Evolutionary conservation across 2,329 filamentous ascomycete species (phyloP).

Genomic region (Byssochlamys sp.): DNA sequence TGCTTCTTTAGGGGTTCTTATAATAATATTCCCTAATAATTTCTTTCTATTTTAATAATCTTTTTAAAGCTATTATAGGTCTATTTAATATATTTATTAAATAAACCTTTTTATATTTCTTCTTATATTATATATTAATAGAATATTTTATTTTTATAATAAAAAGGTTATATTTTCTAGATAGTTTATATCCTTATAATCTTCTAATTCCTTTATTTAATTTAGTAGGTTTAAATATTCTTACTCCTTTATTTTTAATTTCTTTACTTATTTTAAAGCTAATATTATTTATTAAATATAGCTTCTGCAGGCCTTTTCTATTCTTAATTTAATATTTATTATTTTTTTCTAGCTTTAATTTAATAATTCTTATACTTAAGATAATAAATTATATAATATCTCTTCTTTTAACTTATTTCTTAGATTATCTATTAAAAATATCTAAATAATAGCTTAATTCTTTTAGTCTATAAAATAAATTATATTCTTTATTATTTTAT

Average conservation of each 20-base stretch:
- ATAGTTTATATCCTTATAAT: background rate
- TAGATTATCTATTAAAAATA: background rate
- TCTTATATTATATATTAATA: background rate
- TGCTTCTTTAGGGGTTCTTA: background rate
- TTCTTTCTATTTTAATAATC: background rate
- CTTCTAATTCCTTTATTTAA: background rate
- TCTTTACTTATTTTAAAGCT: background rate
- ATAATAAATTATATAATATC: background rate
- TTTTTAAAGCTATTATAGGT: background rate
- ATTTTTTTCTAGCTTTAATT: background rate
- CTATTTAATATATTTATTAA: background rate
- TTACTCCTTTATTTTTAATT: background rate
- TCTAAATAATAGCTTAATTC: background rate
- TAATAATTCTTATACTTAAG: background rate
- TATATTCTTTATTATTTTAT: no score
- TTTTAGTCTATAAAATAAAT: no score
- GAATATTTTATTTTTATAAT: no score
- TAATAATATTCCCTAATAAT: background rate
- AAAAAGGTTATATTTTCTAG: background rate
- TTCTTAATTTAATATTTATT: background rate
- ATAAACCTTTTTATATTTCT: background rate
- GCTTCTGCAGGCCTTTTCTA: background rate
- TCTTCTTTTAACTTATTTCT: background rate
- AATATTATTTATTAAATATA: background rate
- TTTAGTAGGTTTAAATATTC: background rate